Base-by-base conservation (phyloP, 2,329 filamentous ascomycete genomes). In the Ascochyta rabiei region DNA sequence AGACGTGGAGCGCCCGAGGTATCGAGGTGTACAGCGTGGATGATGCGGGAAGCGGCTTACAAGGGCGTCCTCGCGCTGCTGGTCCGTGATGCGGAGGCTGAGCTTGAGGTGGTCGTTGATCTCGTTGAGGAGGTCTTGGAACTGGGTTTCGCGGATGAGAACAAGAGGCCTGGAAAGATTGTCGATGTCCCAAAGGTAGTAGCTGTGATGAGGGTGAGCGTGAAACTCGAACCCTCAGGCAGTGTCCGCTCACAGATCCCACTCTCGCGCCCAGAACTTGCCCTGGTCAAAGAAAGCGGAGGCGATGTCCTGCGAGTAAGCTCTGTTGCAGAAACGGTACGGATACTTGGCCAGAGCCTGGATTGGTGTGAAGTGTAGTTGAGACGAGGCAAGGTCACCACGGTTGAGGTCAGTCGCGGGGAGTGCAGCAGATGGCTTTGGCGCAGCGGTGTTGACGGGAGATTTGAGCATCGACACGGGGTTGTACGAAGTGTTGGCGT, bases 181-280 rank as follows among this genome's bases (percentile, higher is more conserved):
- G 26, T 78, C 72, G 13, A 77, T 74, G 7, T 77, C 71, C 68
- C 86, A 80, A 31, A 91, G 68, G 70, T 89, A 92, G 73, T 88
- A 91, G 49, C 88, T 90, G 42, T 15, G 18, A 37, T 26, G 31
- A 12, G 35, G 16, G 48, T 62, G 43, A 57, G 56, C 16, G 19
- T 2, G 37, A 30, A 56, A 57, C 67, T 33, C 24, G 10, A 2
- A 15, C 53, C 46, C 66, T 68, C 54, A 68, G 24, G 65, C 72
- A 4, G 9, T 4, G 24, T 24, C 19, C 8, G 81, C 87, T 81
- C 80, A 95, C 90, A 96, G 77, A 59, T 93, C 86, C 92, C 92
- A 96, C 10, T 78, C 68, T 54, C 85, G 81, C 2, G 78, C 75
- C 64, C 83, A 84, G 60, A 89, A 79, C 44, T 90, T 78, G 24